These are phyloP conservation scores for Penicillium bovifimosum DNA, from an alignment of 495 filamentous ascomycete species.

Conservation along the genomic window DNA sequence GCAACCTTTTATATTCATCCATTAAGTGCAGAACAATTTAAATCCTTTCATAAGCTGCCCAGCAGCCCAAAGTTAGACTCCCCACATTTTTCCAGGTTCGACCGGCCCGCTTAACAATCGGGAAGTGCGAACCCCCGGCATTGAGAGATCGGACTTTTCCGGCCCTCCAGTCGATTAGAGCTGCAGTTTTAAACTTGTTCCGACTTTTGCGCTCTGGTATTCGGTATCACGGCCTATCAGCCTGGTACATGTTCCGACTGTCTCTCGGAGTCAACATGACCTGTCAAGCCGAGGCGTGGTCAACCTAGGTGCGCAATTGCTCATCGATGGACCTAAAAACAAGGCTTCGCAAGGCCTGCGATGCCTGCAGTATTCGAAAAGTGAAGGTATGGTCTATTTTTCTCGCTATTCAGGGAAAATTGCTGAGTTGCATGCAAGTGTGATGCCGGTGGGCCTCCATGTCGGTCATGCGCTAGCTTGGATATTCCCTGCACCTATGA, in stretches of 20 bases:
- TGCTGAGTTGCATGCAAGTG: conserved; percentile 48
- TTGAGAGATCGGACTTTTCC: background rate
- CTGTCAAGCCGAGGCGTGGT: conserved; percentile 24
- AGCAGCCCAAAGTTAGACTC: background rate
- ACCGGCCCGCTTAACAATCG: background rate
- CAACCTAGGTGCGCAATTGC: conserved; percentile 15
- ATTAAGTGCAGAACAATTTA: background rate
- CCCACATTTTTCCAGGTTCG: background rate
- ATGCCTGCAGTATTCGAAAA: conserved; percentile 79
- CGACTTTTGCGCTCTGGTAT: background rate
- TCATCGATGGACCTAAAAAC: conserved; percentile 39
- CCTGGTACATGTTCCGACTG: background rate
- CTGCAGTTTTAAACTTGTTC: background rate
- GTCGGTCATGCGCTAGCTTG: conserved; percentile 70
- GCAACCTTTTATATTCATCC: background rate
- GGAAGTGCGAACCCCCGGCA: background rate
- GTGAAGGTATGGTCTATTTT: conserved; percentile 60
- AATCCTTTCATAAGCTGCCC: background rate
- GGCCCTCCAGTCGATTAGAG: too few relatives aligned
- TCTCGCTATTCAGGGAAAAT: conserved; percentile 6
- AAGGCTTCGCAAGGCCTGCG: conserved; percentile 72
- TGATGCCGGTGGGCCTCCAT: conserved; percentile 73
- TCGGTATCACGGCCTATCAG: background rate
- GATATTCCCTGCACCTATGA: conserved; percentile 81
- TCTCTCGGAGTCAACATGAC: conserved; percentile 11